Evolutionary conservation across 352 stramenopile genomes (phyloP).

Genomic region (Phytophthora hybrid): DNA sequence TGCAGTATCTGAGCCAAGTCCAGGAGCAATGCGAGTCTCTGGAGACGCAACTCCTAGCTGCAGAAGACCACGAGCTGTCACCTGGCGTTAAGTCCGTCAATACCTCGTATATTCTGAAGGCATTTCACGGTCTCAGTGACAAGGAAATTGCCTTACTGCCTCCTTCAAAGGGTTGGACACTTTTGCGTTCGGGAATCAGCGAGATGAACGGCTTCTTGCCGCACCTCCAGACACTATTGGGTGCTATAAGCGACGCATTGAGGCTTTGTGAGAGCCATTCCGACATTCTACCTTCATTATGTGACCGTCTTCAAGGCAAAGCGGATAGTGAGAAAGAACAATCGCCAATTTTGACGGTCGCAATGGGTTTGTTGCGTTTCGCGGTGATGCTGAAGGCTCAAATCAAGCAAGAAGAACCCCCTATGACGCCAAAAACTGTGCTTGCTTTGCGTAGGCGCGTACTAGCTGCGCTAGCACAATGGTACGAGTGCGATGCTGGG

Average conservation of each 20-base stretch:
- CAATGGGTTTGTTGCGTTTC: constrained; percentile 38
- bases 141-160: constrained; percentile 22
- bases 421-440: constrained; percentile 34
- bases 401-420: constrained; percentile 15
- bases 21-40: constrained; percentile 27
- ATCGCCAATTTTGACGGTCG: constrained; percentile 19
- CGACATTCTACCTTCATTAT: constrained; percentile 36
- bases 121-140: constrained; percentile 29
- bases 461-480: constrained; percentile 50
- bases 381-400: constrained; percentile 22
- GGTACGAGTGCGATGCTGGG: constrained; percentile 47
- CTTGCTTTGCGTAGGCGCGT: constrained; percentile 43
- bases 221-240: constrained; percentile 48
- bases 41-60: constrained; percentile 32
- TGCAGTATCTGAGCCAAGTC: constrained; percentile 6
- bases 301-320: constrained; percentile 34
- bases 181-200: constrained; percentile 29
- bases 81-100: neutral
- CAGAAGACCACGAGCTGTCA: constrained; percentile 22
- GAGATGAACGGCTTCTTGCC: constrained; percentile 52
- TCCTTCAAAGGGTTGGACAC: constrained; percentile 20
- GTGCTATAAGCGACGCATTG: constrained; percentile 41
- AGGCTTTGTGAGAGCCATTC: constrained; percentile 49
- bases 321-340: neutral
- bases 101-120: constrained; percentile 9